Conservation (phyloP, 306 rosid species). For the Gastrolobium bilobum region DNA sequence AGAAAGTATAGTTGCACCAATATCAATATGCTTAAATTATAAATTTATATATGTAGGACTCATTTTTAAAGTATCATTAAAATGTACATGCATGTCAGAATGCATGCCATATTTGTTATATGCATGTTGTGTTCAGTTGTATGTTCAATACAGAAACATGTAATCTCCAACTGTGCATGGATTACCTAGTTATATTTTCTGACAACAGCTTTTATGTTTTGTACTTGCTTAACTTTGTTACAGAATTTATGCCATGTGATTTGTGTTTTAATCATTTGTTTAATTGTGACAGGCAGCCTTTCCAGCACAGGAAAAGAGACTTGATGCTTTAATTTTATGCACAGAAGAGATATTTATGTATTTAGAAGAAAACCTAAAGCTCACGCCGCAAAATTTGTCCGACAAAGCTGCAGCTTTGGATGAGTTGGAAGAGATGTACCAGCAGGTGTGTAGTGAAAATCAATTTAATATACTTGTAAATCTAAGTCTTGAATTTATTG, state of each 20-base stretch:
- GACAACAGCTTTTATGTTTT: constrained; percentile 31
- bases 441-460: constrained; percentile 66
- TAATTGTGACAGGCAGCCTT: constrained; percentile 77
- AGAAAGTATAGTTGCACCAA: constrained; percentile 9
- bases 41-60: constrained; percentile 7
- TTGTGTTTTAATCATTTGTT: constrained; percentile 40
- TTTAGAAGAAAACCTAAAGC: constrained; percentile 92
- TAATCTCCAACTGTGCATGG: constrained; percentile 13
- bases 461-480: constrained; percentile 34
- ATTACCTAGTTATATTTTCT: constrained; percentile 4
- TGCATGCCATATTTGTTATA: constrained; percentile 15
- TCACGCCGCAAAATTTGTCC: constrained; percentile 82
- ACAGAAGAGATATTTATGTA: constrained; percentile 77
- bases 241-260: constrained; percentile 36
- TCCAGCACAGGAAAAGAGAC: constrained; percentile 90
- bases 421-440: constrained; percentile 94
- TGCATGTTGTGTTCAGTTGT: constrained; percentile 18
- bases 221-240: constrained; percentile 30
- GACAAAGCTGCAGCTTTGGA: constrained; percentile 86
- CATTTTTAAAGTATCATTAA: constrained; percentile 23
- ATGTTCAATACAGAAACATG: constrained; percentile 14
- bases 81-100: constrained; percentile 20
- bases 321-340: constrained; percentile 88
- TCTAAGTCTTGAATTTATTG: constrained; percentile 23
- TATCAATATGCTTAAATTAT: constrained; percentile 31